Conservation (phyloP, 2,329 filamentous ascomycete species). For the Stagonosporopsis cucurbitacearum region DNA sequence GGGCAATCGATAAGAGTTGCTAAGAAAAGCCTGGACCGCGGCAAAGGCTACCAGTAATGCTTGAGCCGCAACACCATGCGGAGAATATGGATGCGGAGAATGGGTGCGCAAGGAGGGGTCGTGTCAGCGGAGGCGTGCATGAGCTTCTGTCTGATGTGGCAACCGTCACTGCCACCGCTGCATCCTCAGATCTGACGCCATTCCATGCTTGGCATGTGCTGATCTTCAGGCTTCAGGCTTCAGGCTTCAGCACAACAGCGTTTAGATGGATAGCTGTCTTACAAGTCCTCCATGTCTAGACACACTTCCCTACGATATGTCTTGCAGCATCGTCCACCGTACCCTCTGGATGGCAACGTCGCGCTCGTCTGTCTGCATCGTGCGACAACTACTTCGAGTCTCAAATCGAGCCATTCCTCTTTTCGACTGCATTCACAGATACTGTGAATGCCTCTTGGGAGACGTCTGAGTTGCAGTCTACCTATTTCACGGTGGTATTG, state of each 20-base stretch:
- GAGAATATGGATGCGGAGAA: slow-evolving; percentile 2
- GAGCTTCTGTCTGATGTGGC: slow-evolving; percentile 8
- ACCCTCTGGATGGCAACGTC: not conserved
- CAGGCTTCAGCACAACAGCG: not conserved
- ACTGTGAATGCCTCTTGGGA: too few relatives aligned
- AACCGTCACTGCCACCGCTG: not conserved
- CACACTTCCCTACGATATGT: too few relatives aligned
- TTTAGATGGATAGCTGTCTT: too few relatives aligned
- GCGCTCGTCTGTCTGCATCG: not conserved
- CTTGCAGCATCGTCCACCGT: not conserved
- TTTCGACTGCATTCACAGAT: too few relatives aligned
- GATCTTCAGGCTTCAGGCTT: too few relatives aligned
- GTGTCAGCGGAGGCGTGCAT: slow-evolving; percentile 4
- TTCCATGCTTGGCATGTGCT: slow-evolving; percentile 2
- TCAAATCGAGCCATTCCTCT: not conserved
- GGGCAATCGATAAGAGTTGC: slow-evolving; percentile 28
- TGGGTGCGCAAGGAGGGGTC: not conserved
- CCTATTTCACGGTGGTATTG: too few relatives aligned
- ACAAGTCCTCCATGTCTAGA: not conserved
- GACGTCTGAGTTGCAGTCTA: not conserved
- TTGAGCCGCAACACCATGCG: slow-evolving; percentile 21
- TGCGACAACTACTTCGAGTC: not conserved
- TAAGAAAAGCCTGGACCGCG: slow-evolving; percentile 19
- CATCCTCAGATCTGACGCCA: slow-evolving; percentile 13
- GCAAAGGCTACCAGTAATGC: slow-evolving; percentile 14